phyloP scores from a whole-genome alignment of 83 land plant genomes.

The Larix sibirica region DNA sequence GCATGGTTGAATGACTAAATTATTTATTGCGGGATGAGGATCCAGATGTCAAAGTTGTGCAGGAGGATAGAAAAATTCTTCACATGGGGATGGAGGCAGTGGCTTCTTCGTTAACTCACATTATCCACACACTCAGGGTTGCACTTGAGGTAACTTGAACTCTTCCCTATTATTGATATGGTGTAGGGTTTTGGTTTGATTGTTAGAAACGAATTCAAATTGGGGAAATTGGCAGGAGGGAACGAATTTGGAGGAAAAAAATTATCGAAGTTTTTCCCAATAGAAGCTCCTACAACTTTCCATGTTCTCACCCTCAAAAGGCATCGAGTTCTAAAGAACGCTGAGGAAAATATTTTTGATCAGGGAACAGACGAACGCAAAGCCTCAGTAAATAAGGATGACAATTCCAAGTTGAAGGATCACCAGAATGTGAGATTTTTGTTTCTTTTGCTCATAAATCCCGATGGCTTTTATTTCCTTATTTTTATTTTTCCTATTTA shows the following conservation, averaged over 20 bases:
- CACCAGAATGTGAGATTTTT: not conserved
- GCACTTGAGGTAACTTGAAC: slow-evolving; percentile 51
- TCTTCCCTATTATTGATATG: not conserved
- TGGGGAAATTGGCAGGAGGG: not conserved
- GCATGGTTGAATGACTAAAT: too few species aligned
- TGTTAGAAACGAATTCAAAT: not conserved
- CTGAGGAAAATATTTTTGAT: not conserved
- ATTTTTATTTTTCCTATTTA: too few species aligned
- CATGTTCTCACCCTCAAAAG: not conserved
- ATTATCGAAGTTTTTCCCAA: not conserved
- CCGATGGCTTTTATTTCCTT: too few species aligned
- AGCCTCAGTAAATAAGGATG: slow-evolving; percentile 27
- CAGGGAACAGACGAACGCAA: slow-evolving; percentile 59
- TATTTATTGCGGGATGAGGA: too few species aligned
- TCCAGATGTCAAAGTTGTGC: slow-evolving; percentile 12
- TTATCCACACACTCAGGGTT: slow-evolving; percentile 47
- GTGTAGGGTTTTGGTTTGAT: not conserved
- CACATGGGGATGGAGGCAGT: slow-evolving; percentile 78
- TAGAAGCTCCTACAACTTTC: not conserved
- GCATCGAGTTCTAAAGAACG: not conserved
- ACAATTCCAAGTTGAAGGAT: not conserved
- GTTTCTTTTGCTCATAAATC: not conserved
- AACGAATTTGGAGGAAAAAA: not conserved
- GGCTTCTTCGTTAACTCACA: slow-evolving; percentile 63
- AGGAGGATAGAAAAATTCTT: slow-evolving; percentile 53